Percentiles rank a stretch among this genome's conserved stretches.
These are phyloP conservation scores for Baorangia bicolor DNA, from an alignment of 768 basidiomycete species.

Conservation along the genomic window DNA sequence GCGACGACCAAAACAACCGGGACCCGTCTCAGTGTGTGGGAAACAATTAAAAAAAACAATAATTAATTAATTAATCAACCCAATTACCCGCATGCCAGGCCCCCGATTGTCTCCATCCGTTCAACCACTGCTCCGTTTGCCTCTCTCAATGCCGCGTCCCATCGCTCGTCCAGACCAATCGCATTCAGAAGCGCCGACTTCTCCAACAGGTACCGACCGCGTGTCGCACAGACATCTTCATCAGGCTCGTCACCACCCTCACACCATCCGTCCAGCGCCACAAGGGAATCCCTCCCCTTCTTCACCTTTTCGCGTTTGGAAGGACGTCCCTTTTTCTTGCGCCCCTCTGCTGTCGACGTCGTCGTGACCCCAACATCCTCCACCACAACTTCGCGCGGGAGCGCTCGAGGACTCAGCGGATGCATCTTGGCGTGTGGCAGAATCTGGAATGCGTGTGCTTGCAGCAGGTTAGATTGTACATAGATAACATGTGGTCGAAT, in stretches of 20 bases:
- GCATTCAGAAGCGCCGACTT: conserved; percentile 42
- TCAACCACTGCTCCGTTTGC: conserved; percentile 50
- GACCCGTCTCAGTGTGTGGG: neutral
- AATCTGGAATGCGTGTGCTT: conserved; percentile 55
- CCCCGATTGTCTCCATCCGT: conserved; percentile 43
- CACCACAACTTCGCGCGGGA: conserved; percentile 68
- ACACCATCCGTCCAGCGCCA: conserved; percentile 50
- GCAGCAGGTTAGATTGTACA: conserved; percentile 48
- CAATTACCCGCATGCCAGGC: too few species aligned
- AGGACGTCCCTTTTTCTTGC: conserved; percentile 63
- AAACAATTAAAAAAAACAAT: neutral
- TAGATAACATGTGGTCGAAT: conserved; percentile 52
- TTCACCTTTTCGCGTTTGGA: conserved; percentile 57
- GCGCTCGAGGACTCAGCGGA: conserved; percentile 57
- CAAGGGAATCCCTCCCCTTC: conserved; percentile 51
- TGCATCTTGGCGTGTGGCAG: conserved; percentile 51
- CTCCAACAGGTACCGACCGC: conserved; percentile 41
- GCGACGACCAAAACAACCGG: conserved; percentile 4
- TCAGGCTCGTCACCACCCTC: conserved; percentile 13
- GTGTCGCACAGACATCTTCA: conserved; percentile 22
- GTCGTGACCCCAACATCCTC: conserved; percentile 32
- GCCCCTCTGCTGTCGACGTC: conserved; percentile 2
- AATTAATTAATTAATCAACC: neutral
- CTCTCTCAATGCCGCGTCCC: conserved; percentile 36
- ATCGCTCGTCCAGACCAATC: conserved; percentile 30